Conservation (phyloP, 352 stramenopile genomes). For the Phytophthora palmivora region DNA sequence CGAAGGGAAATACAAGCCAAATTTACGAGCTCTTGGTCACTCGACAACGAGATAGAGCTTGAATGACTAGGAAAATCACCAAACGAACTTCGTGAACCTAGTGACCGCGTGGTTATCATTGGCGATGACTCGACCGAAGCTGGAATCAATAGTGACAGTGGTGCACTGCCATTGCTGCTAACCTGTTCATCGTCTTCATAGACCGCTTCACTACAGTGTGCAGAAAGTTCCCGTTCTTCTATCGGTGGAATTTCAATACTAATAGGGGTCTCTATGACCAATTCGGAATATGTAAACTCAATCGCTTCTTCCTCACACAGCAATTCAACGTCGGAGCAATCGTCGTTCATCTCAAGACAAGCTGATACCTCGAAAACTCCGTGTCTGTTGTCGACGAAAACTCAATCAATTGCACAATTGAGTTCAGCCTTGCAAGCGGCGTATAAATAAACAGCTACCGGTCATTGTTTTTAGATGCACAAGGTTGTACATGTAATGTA, state of each 20-base stretch:
- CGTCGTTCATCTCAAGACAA: constrained; percentile 25
- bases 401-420: constrained; percentile 11
- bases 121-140: constrained; percentile 28
- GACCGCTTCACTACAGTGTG: constrained; percentile 15
- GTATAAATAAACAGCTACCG: constrained; percentile 22
- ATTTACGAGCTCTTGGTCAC: constrained; percentile 51
- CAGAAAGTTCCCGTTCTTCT: constrained; percentile 13
- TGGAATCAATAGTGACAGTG: constrained; percentile 18
- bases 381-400: constrained; percentile 1
- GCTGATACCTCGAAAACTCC: constrained; percentile 1
- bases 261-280: constrained; percentile 16
- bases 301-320: constrained; percentile 10
- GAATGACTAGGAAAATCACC: constrained; percentile 35
- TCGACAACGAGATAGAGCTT: constrained; percentile 23
- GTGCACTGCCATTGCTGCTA: constrained; percentile 17
- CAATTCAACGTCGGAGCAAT: constrained; percentile 21
- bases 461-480: too few relatives aligned
- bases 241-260: constrained; percentile 25
- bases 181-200: constrained; percentile 30
- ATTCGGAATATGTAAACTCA: constrained; percentile 9
- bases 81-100: constrained; percentile 32
- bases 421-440: neutral
- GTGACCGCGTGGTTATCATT: constrained; percentile 22
- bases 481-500: too few relatives aligned
- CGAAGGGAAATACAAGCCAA: constrained; percentile 36